Evolutionary conservation across 768 basidiomycete species (phyloP).

Genomic region (Tricholoma bakamatsutake): DNA sequence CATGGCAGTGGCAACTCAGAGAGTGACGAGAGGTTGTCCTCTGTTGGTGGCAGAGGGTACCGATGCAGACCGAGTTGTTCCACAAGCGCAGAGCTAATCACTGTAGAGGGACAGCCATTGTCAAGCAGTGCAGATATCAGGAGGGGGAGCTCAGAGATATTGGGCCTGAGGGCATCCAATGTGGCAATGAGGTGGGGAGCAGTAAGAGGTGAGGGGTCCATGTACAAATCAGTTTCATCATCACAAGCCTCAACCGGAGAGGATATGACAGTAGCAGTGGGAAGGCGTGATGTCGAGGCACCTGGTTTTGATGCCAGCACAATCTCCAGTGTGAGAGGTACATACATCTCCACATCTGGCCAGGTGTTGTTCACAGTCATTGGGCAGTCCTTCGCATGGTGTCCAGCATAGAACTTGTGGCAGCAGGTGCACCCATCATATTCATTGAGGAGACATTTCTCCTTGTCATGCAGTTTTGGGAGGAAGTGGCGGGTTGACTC

Average conservation of each 20-base stretch:
- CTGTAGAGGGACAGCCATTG: slow-evolving; percentile 10
- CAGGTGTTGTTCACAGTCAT: neutral
- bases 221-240: neutral
- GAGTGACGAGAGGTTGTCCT: slow-evolving; percentile 16
- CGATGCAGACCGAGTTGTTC: slow-evolving; percentile 2
- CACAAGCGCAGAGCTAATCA: slow-evolving; percentile 8
- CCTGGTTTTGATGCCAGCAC: neutral
- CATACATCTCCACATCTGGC: neutral
- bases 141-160: slow-evolving; percentile 1
- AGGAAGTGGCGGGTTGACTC: neutral
- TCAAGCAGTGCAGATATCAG: slow-evolving; percentile 8
- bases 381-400: neutral
- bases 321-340: neutral
- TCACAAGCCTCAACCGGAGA: neutral
- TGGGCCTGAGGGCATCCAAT: neutral
- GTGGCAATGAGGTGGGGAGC: neutral
- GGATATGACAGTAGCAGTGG: neutral
- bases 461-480: slow-evolving; percentile 5
- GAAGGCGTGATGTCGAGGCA: neutral
- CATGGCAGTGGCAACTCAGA: slow-evolving; percentile 8
- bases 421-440: slow-evolving; percentile 14
- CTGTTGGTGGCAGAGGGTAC: slow-evolving; percentile 10
- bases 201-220: neutral
- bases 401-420: slow-evolving; percentile 10
- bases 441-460: slow-evolving; percentile 9